phyloP scores from a whole-genome alignment of 2,329 filamentous ascomycete genomes.

The Fusarium succisae region DNA sequence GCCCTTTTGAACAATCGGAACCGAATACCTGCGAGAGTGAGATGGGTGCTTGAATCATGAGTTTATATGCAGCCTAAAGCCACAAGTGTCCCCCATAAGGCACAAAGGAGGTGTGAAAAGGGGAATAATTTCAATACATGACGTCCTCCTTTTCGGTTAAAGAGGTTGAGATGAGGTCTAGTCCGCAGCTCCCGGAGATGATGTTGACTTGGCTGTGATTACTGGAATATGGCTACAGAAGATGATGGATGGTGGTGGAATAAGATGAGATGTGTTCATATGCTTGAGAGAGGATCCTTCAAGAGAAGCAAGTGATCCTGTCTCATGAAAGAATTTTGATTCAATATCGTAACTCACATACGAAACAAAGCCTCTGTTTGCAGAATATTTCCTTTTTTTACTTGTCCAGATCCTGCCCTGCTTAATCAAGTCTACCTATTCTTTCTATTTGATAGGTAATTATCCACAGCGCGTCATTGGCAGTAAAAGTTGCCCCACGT shows the following conservation, averaged over 20 bases:
- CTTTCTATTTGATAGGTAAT: background rate
- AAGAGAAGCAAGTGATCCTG: too few species aligned
- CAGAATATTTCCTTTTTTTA: background rate
- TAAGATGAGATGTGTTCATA: background rate
- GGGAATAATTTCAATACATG: background rate
- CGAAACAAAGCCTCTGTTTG: background rate
- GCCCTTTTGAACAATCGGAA: background rate
- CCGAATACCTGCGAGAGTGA: background rate
- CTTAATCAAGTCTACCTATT: background rate
- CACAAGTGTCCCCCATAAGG: background rate
- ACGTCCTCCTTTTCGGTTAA: constrained; percentile 1
- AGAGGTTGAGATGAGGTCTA: background rate
- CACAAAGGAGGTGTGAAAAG: background rate
- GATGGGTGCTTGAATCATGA: background rate
- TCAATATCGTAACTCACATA: background rate
- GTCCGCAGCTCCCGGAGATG: constrained; percentile 1
- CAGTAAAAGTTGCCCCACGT: constrained; percentile 32
- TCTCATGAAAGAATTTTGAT: background rate
- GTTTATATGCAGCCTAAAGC: constrained; percentile 14
- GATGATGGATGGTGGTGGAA: constrained; percentile 33
- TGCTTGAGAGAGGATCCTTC: background rate
- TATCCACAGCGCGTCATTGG: constrained; percentile 34
- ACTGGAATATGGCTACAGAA: constrained; percentile 38
- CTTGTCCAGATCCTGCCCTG: constrained; percentile 7
- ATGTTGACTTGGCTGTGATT: constrained; percentile 5